Evolutionary conservation across 1,284 basidiomycete genomes (phyloP).

Genomic region (Athelia sp.): DNA sequence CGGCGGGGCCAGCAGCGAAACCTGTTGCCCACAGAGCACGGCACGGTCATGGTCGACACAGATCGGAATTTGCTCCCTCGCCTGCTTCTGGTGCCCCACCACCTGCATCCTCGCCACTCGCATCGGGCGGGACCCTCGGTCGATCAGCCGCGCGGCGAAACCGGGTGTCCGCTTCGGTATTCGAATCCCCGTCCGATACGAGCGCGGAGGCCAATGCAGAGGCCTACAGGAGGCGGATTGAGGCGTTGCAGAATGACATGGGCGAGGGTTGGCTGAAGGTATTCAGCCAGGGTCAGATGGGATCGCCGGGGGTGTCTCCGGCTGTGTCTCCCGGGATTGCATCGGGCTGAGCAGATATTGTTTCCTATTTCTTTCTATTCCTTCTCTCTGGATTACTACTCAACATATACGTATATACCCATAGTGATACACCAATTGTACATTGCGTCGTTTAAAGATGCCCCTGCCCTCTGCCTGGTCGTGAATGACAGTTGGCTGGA

Average conservation of each 20-base stretch:
- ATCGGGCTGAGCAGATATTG: too few relatives aligned
- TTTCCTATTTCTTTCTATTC: too few relatives aligned
- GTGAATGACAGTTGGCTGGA: too few relatives aligned
- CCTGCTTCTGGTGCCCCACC: constrained; percentile 6
- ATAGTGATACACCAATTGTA: too few relatives aligned
- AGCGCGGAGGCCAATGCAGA: constrained; percentile 44
- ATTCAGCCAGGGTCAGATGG: constrained; percentile 48
- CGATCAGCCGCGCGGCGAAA: constrained; percentile 42
- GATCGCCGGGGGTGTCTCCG: neutral
- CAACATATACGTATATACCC: too few relatives aligned
- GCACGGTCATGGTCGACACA: constrained; percentile 43
- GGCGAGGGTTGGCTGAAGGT: constrained; percentile 85
- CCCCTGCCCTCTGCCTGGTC: too few relatives aligned
- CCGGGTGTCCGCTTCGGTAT: constrained; percentile 54
- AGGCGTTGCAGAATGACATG: constrained; percentile 79
- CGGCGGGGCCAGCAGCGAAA: constrained; percentile 1
- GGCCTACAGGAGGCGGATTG: constrained; percentile 70
- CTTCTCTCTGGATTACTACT: too few relatives aligned
- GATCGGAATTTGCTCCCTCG: constrained; percentile 38
- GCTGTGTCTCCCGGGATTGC: neutral
- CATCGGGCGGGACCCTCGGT: constrained; percentile 18
- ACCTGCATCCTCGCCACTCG: constrained; percentile 7
- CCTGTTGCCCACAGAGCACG: constrained; percentile 19
- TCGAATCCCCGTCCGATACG: constrained; percentile 44
- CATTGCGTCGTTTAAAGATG: too few relatives aligned